phyloP scores from a whole-genome alignment of 2,329 filamentous ascomycete genomes.

The Coniochaeta prunicola region DNA sequence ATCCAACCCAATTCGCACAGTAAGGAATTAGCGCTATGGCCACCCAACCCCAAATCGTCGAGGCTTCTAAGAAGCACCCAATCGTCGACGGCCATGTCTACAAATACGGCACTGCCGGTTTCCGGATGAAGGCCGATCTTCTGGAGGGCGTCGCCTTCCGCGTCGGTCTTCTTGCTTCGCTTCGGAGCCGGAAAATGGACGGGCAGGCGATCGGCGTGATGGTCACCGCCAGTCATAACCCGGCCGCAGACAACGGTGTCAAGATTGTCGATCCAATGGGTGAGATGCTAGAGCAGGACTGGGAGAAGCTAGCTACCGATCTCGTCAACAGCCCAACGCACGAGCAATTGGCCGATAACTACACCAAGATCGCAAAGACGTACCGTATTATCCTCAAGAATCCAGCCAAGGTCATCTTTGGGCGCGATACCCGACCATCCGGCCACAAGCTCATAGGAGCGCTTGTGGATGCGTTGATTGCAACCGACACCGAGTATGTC shows the following conservation, averaged over 20 bases:
- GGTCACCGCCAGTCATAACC: slow-evolving; percentile 93
- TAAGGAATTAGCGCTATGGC: slow-evolving; percentile 32
- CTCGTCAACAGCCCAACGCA: slow-evolving; percentile 80
- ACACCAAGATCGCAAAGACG: slow-evolving; percentile 65
- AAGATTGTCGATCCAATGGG: slow-evolving; percentile 97
- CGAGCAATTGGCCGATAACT: slow-evolving; percentile 66
- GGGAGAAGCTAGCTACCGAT: slow-evolving; percentile 82
- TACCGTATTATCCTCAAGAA: slow-evolving; percentile 67
- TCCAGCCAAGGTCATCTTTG: slow-evolving; percentile 77
- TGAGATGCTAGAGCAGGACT: slow-evolving; percentile 94
- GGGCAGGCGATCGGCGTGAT: slow-evolving; percentile 93
- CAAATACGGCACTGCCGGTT: slow-evolving; percentile 61
- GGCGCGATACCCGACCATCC: slow-evolving; percentile 87
- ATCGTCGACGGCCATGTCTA: slow-evolving; percentile 49
- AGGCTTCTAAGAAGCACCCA: slow-evolving; percentile 55
- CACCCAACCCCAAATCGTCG: slow-evolving; percentile 41
- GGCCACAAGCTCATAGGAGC: slow-evolving; percentile 76
- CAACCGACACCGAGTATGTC: slow-evolving; percentile 64
- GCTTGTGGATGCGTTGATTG: slow-evolving; percentile 71
- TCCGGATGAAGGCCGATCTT: slow-evolving; percentile 66
- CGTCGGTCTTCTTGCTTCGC: slow-evolving; percentile 79
- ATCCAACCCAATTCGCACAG: not conserved
- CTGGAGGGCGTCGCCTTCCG: slow-evolving; percentile 90
- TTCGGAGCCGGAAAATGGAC: slow-evolving; percentile 83
- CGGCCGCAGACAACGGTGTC: slow-evolving; percentile 81